These are phyloP conservation scores for Pseudozyma tsukubaensis DNA, from an alignment of 1,284 basidiomycete species.

Conservation along the genomic window DNA sequence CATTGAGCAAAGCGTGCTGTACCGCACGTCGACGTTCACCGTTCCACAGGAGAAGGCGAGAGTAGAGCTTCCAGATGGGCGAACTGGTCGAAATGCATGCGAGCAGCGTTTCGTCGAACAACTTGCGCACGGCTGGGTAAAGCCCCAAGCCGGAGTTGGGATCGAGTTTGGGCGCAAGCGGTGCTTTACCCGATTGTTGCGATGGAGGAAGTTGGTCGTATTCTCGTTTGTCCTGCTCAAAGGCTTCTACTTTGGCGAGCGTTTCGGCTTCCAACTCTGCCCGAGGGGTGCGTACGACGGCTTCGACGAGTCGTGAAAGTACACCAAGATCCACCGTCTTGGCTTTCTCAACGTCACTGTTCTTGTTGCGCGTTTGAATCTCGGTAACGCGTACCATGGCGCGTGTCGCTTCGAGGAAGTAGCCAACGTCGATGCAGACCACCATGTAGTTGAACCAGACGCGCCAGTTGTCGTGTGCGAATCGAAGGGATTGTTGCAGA, in stretches of 20 bases:
- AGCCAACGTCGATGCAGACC: conserved; percentile 90
- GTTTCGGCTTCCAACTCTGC: conserved; percentile 22
- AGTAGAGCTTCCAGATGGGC: conserved; percentile 57
- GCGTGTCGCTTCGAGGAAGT: conserved; percentile 86
- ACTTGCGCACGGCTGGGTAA: conserved; percentile 74
- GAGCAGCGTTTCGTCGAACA: conserved; percentile 83
- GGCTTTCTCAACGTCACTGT: conserved; percentile 70
- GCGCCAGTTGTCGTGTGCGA: conserved; percentile 90
- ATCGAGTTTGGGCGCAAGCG: conserved; percentile 46
- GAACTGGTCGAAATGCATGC: conserved; percentile 76
- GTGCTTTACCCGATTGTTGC: not conserved
- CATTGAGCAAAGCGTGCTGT: conserved; percentile 52
- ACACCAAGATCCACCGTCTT: conserved; percentile 85
- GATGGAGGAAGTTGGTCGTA: not conserved
- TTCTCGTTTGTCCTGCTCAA: conserved; percentile 8
- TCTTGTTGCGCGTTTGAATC: conserved; percentile 72
- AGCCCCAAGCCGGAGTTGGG: conserved; percentile 79
- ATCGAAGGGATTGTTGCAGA: conserved; percentile 86
- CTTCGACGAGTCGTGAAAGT: conserved; percentile 85
- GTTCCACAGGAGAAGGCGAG: conserved; percentile 54
- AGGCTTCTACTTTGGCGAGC: conserved; percentile 38
- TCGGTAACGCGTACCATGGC: conserved; percentile 86
- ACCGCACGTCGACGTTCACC: conserved; percentile 40
- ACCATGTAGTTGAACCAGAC: conserved; percentile 99
- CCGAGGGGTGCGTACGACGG: conserved; percentile 74